A percentile compares a stretch with the other conserved stretches of the same genome.
phyloP scores from a whole-genome alignment of 345 rosid genomes.

The Camelina hispida region DNA sequence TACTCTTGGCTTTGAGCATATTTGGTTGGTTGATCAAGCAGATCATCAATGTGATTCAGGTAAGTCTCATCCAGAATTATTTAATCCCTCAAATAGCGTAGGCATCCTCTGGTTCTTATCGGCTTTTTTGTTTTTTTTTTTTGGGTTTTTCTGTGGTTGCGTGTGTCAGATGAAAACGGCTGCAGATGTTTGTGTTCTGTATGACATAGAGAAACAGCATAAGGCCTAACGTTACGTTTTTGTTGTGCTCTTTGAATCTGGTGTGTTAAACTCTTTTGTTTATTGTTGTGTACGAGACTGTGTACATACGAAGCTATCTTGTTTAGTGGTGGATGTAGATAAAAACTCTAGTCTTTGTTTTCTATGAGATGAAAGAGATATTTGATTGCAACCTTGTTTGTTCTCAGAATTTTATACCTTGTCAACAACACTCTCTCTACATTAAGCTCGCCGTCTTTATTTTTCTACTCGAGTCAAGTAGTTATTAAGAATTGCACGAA shows the following conservation, averaged over 20 bases:
- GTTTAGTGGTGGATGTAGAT: conserved; percentile 37
- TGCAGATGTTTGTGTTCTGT: conserved; percentile 82
- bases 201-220: conserved; percentile 73
- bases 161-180: conserved; percentile 88
- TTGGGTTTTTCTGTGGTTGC: background rate
- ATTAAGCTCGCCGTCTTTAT: too few relatives aligned
- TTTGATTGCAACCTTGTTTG: background rate
- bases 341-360: background rate
- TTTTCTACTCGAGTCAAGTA: too few relatives aligned
- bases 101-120: conserved; percentile 15
- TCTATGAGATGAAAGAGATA: too few relatives aligned
- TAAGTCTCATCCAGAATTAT: conserved; percentile 36
- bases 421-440: too few relatives aligned
- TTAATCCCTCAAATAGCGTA: background rate
- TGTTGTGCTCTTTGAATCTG: background rate
- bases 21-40: conserved; percentile 92
- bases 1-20: conserved; percentile 61
- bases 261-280: conserved; percentile 9
- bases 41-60: conserved; percentile 83
- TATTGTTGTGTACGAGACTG: conserved; percentile 23
- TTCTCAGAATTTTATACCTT: too few relatives aligned
- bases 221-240: conserved; percentile 36
- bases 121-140: background rate
- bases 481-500: too few relatives aligned
- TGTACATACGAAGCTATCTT: conserved; percentile 31